These are phyloP conservation scores for Antrodiella citrinella DNA, from an alignment of 768 basidiomycete species.

Conservation along the genomic window DNA sequence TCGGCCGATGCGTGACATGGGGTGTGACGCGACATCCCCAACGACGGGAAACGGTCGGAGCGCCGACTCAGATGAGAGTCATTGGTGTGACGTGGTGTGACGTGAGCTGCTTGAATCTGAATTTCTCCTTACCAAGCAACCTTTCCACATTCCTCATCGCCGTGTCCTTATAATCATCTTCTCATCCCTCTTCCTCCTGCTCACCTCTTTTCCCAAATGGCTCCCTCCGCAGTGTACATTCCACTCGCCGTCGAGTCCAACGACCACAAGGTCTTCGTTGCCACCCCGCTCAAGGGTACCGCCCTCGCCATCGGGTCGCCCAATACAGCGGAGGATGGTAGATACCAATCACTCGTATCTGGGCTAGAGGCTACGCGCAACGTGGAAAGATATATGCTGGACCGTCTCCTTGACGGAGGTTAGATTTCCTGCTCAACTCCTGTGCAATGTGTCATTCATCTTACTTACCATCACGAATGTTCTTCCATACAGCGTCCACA, in stretches of 20 bases:
- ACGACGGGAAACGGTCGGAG: not conserved
- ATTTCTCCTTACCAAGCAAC: not conserved
- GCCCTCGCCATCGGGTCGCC: slow-evolving; percentile 75
- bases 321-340: slow-evolving; percentile 69
- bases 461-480: slow-evolving; percentile 1
- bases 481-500: slow-evolving; percentile 40
- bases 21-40: too few relatives aligned
- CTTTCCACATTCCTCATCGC: not conserved
- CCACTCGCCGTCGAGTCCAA: slow-evolving; percentile 13
- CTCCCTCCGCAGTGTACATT: slow-evolving; percentile 48
- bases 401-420: slow-evolving; percentile 80
- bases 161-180: not conserved
- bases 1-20: not conserved
- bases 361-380: slow-evolving; percentile 43
- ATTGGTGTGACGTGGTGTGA: not conserved
- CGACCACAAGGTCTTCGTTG: slow-evolving; percentile 18
- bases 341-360: slow-evolving; percentile 64
- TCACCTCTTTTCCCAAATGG: slow-evolving; percentile 32
- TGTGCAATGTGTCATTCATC: slow-evolving; percentile 4
- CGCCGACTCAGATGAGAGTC: too few relatives aligned
- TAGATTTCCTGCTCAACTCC: slow-evolving; percentile 15
- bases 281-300: slow-evolving; percentile 31
- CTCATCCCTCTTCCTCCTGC: not conserved
- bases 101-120: not conserved
- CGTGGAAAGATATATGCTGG: slow-evolving; percentile 76